Conservation (phyloP, 129 eudicot genomes). For the Cynara cardunculus region DNA sequence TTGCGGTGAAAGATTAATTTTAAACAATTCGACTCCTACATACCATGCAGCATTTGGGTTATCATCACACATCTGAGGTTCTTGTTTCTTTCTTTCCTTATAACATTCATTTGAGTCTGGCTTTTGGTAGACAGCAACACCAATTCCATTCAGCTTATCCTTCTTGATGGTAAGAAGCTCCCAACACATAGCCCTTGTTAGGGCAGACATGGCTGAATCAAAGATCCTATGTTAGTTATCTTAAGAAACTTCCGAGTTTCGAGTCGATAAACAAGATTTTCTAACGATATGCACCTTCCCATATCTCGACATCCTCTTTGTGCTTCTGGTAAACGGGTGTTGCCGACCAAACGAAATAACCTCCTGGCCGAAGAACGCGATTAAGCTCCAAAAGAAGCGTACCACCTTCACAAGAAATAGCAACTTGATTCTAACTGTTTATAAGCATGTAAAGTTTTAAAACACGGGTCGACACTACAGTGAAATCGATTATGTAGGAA, state of each 20-base stretch:
- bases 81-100: conserved; percentile 41
- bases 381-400: conserved; percentile 75
- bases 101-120: conserved; percentile 75
- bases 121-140: conserved; percentile 70
- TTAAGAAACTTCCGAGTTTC: not conserved
- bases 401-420: conserved; percentile 52
- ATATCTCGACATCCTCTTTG: conserved; percentile 76
- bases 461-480: not conserved
- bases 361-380: conserved; percentile 79
- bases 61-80: conserved; percentile 74
- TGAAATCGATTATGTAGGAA: not conserved
- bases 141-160: conserved; percentile 53
- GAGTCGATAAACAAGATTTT: not conserved
- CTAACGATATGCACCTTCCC: conserved; percentile 51
- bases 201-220: conserved; percentile 60
- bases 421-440: not conserved
- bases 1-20: not conserved
- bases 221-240: conserved; percentile 1
- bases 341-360: conserved; percentile 83
- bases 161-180: conserved; percentile 66
- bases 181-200: conserved; percentile 82
- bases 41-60: conserved; percentile 88
- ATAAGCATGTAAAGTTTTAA: not conserved
- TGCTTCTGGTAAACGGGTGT: conserved; percentile 77
- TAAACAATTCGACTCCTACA: not conserved